phyloP scores from a whole-genome alignment of 2,329 filamentous ascomycete species.

The Colletotrichum graminicola region DNA sequence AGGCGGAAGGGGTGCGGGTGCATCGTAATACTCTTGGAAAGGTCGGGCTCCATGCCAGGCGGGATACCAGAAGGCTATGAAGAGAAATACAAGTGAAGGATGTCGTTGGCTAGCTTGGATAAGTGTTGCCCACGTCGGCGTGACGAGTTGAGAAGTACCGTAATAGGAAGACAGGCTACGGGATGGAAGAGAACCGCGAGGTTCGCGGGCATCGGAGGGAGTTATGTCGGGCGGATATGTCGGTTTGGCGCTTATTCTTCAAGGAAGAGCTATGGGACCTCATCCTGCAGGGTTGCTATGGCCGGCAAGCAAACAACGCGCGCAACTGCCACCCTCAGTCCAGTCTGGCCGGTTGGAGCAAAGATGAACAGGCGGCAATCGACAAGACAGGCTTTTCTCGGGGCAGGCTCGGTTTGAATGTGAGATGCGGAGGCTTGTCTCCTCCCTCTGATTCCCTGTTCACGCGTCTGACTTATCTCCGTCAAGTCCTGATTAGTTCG shows the following conservation, averaged over 20 bases:
- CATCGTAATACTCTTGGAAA: constrained; percentile 56
- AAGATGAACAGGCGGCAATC: not conserved
- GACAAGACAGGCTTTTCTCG: constrained; percentile 7
- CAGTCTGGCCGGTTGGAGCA: not conserved
- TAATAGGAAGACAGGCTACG: not conserved
- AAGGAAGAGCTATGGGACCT: not conserved
- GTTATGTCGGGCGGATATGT: not conserved
- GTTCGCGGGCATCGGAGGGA: not conserved
- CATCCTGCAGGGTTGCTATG: not conserved
- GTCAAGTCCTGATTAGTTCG: not conserved
- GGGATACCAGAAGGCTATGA: not conserved
- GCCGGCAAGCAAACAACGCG: not conserved
- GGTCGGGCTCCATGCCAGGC: constrained; percentile 57
- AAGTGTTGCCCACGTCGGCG: not conserved
- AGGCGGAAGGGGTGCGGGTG: constrained; percentile 60
- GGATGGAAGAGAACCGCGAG: not conserved
- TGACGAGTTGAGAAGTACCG: not conserved
- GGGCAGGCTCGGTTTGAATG: not conserved
- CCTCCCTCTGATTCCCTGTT: not conserved
- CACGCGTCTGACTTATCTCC: not conserved
- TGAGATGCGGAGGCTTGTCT: not conserved
- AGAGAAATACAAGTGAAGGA: not conserved
- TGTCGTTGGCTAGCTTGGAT: not conserved
- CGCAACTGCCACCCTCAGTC: constrained; percentile 4
- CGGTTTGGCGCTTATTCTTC: not conserved